These are phyloP conservation scores for Saccharomyces hybrid DNA, from an alignment of 1,139 yeast species.

Conservation along the genomic window DNA sequence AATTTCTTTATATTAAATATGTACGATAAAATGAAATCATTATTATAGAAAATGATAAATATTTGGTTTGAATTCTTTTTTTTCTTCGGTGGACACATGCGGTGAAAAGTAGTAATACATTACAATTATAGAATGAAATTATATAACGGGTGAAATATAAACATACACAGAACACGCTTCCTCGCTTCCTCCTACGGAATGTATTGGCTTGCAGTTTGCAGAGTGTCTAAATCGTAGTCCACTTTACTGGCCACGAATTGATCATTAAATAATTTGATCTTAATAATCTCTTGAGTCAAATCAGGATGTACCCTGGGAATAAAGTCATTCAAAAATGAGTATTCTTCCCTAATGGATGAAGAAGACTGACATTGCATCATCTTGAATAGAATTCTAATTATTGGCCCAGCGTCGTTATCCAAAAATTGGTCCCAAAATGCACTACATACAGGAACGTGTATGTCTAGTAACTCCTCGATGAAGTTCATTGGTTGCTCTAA, in stretches of 20 bases:
- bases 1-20: background rate
- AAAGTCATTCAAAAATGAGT: constrained; percentile 12
- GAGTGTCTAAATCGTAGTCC: constrained; percentile 18
- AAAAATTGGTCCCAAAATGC: constrained; percentile 16
- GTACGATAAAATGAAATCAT: constrained; percentile 1
- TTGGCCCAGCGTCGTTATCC: constrained; percentile 9
- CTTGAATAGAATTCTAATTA: constrained; percentile 10
- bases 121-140: background rate
- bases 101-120: background rate
- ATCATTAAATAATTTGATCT: constrained; percentile 14
- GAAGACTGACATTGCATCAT: constrained; percentile 13
- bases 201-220: constrained; percentile 16
- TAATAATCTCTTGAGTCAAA: constrained; percentile 11
- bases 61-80: background rate
- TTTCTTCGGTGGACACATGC: no score
- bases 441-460: constrained; percentile 18
- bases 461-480: constrained; percentile 15
- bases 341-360: constrained; percentile 10
- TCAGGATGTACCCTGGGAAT: constrained; percentile 12
- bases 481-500: constrained; percentile 4
- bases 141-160: background rate
- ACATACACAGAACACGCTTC: background rate
- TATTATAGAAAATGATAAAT: background rate
- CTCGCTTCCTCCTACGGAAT: background rate
- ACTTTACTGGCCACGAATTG: constrained; percentile 18